Evolutionary conservation across 2,329 filamentous ascomycete species (phyloP).

Genomic region (Mycosphaerelloides madeirae): DNA sequence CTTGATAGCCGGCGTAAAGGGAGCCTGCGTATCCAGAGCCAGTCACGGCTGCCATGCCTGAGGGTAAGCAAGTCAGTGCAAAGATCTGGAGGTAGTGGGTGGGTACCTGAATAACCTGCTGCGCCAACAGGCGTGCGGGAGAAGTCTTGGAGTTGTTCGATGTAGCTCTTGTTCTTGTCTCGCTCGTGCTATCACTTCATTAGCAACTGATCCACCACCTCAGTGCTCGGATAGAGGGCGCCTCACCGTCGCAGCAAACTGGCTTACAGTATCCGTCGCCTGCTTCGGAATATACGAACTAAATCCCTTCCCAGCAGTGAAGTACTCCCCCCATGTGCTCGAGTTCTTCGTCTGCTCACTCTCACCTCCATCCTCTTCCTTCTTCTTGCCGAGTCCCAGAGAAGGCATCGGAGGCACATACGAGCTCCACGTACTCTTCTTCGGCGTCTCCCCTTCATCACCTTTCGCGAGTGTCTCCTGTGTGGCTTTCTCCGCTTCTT

Average conservation of each 20-base stretch:
- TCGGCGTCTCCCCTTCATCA: conserved; percentile 16
- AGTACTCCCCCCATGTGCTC: conserved; percentile 44
- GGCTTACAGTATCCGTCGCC: conserved; percentile 37
- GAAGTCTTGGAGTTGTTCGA: conserved; percentile 48
- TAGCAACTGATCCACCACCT: not conserved
- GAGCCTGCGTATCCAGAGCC: conserved; percentile 46
- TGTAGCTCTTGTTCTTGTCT: conserved; percentile 46
- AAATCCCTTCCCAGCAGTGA: conserved; percentile 46
- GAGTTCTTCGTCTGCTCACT: conserved; percentile 33
- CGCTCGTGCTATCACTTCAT: conserved; percentile 35
- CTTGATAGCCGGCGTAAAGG: conserved; percentile 47
- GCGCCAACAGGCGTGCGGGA: conserved; percentile 49
- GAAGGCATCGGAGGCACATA: conserved; percentile 27
- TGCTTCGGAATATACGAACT: conserved; percentile 45
- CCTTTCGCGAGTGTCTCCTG: conserved; percentile 16
- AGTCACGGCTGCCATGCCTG: conserved; percentile 38
- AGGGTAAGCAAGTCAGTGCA: conserved; percentile 23
- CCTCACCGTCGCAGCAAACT: conserved; percentile 39
- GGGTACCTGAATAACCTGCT: conserved; percentile 32
- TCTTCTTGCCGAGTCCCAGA: conserved; percentile 19
- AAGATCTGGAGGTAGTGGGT: conserved; percentile 4
- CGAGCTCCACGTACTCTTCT: conserved; percentile 30
- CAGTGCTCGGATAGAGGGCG: not conserved
- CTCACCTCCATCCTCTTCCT: conserved; percentile 22
- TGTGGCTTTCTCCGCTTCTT: conserved; percentile 33